Conservation (phyloP, 257 asterid genomes). For the Jaltomata sinuosa region DNA sequence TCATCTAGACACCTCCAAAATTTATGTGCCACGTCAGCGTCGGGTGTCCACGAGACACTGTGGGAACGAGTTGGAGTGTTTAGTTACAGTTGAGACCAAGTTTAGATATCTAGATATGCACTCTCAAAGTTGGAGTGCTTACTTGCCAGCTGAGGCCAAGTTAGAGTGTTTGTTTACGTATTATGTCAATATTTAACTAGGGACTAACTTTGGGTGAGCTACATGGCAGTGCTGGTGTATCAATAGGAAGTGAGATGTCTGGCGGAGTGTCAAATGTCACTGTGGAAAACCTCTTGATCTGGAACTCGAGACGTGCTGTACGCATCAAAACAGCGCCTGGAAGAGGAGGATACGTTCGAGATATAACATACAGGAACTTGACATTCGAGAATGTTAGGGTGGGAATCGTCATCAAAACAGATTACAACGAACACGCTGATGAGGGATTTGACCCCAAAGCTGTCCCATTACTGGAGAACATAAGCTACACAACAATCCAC, state of each 20-base stretch:
- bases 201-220: background rate
- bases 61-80: background rate
- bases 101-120: background rate
- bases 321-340: slow-evolving; percentile 28
- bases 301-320: slow-evolving; percentile 22
- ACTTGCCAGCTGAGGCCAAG: background rate
- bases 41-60: background rate
- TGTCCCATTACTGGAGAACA: slow-evolving; percentile 15
- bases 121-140: background rate
- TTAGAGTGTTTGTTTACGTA: background rate
- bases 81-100: background rate
- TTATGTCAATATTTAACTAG: background rate
- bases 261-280: slow-evolving; percentile 28
- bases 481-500: slow-evolving; percentile 16
- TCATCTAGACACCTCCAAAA: background rate
- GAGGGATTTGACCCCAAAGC: slow-evolving; percentile 15
- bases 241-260: slow-evolving; percentile 28
- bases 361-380: slow-evolving; percentile 12
- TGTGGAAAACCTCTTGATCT: slow-evolving; percentile 16
- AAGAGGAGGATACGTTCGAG: slow-evolving; percentile 21
- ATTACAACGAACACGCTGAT: slow-evolving; percentile 20
- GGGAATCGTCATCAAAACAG: slow-evolving; percentile 23
- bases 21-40: background rate
- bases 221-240: slow-evolving; percentile 17
- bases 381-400: slow-evolving; percentile 21